Conservation (phyloP, 805 yeast species). For the Saccharomycopsis amapae region DNA sequence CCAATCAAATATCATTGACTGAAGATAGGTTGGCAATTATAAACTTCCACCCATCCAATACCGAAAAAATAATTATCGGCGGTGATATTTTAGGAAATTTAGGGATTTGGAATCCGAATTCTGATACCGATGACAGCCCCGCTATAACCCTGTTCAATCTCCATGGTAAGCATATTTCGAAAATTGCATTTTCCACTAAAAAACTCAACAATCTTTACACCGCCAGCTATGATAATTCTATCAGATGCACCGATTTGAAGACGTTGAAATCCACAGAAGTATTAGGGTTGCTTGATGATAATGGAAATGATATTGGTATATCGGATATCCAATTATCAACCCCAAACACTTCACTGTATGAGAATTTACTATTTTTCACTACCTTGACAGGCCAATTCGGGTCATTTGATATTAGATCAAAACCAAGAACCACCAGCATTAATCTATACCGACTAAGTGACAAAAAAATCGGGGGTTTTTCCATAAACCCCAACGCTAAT, state of each 20-base stretch:
- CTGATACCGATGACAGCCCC: conserved; percentile 32
- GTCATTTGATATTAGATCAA: conserved; percentile 57
- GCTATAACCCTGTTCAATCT: conserved; percentile 60
- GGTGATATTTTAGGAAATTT: conserved; percentile 87
- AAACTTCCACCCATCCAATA: conserved; percentile 65
- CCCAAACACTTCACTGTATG: conserved; percentile 29
- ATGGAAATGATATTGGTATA: conserved; percentile 54
- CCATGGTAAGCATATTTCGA: conserved; percentile 69
- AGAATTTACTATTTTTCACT: conserved; percentile 58
- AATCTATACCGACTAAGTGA: conserved; percentile 62
- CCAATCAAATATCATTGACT: conserved; percentile 64
- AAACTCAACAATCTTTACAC: conserved; percentile 53
- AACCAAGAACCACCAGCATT: conserved; percentile 29
- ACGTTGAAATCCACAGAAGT: conserved; percentile 54
- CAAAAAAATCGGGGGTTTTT: conserved; percentile 87
- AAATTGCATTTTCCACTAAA: conserved; percentile 46
- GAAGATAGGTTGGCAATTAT: conserved; percentile 66
- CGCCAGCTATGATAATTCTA: conserved; percentile 82
- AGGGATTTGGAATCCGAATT: conserved; percentile 77
- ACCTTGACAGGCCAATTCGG: conserved; percentile 79
- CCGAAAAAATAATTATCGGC: conserved; percentile 60
- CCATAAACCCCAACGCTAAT: conserved; percentile 61
- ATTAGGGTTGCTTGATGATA: conserved; percentile 48
- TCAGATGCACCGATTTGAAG: conserved; percentile 63
- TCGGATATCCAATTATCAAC: conserved; percentile 49